Percentiles rank a stretch among this genome's conserved stretches.
Evolutionary conservation across 805 yeast species (phyloP).

Genomic region (Starmera caribaea): DNA sequence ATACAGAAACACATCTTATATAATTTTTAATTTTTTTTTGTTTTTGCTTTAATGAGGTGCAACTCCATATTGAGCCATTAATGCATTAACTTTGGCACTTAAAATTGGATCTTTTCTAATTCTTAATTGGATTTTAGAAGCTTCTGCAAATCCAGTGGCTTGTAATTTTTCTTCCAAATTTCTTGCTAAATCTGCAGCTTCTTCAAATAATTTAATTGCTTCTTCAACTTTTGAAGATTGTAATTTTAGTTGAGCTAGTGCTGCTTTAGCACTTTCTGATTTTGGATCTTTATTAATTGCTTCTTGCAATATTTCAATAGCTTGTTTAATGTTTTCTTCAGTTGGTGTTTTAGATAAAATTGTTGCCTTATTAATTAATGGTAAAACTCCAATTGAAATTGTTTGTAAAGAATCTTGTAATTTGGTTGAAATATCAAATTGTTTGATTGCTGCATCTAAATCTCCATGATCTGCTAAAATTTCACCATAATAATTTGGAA

Average conservation of each 20-base stretch:
- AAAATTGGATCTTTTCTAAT: conserved; percentile 62
- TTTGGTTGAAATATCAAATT: conserved; percentile 79
- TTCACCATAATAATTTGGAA: conserved; percentile 94
- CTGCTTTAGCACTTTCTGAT: conserved; percentile 79
- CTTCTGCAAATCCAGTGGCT: conserved; percentile 87
- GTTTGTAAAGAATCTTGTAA: conserved; percentile 63
- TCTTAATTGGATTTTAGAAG: conserved; percentile 80
- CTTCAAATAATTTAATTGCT: conserved; percentile 75
- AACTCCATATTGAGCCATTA: conserved; percentile 32
- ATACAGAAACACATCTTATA: not conserved
- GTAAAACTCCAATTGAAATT: conserved; percentile 79
- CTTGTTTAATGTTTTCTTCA: conserved; percentile 38
- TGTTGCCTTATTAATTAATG: conserved; percentile 84
- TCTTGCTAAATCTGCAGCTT: conserved; percentile 75
- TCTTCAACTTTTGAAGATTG: conserved; percentile 76
- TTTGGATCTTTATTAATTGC: conserved; percentile 82
- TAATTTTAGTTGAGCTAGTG: conserved; percentile 86
- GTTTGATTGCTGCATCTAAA: conserved; percentile 59
- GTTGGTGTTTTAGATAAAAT: conserved; percentile 45
- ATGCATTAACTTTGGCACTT: conserved; percentile 52
- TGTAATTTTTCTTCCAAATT: conserved; percentile 79
- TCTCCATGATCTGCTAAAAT: conserved; percentile 77
- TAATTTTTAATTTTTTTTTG: not conserved
- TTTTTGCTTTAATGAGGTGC: too few species aligned
- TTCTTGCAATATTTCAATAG: conserved; percentile 54